phyloP scores from a whole-genome alignment of 2,329 filamentous ascomycete genomes.

The Curvularia lunata region DNA sequence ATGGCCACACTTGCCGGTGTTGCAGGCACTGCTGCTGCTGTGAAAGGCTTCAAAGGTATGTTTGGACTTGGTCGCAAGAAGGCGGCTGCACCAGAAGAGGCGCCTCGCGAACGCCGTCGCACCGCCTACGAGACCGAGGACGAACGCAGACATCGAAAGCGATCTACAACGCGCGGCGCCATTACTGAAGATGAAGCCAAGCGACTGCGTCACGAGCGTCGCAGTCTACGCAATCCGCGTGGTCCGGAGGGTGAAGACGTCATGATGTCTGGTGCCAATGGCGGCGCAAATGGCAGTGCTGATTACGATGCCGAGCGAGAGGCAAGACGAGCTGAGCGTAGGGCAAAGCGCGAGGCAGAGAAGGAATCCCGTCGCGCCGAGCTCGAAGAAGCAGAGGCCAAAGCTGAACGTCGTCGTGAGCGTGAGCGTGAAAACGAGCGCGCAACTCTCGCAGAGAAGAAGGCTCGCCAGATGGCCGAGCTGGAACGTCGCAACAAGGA shows the following conservation, averaged over 20 bases:
- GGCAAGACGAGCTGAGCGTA: slow-evolving; percentile 46
- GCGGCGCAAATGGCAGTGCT: slow-evolving; percentile 36
- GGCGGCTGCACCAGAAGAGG: slow-evolving; percentile 37
- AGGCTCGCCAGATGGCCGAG: slow-evolving; percentile 46
- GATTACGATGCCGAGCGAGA: slow-evolving; percentile 47
- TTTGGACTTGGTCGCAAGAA: slow-evolving; percentile 52
- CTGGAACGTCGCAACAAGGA: slow-evolving; percentile 48
- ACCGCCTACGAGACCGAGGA: slow-evolving; percentile 47
- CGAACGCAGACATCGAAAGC: slow-evolving; percentile 47
- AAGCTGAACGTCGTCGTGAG: slow-evolving; percentile 47
- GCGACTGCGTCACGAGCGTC: slow-evolving; percentile 46
- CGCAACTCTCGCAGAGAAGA: slow-evolving; percentile 45
- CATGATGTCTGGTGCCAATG: slow-evolving; percentile 35
- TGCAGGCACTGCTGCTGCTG: slow-evolving; percentile 49
- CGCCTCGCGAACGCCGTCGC: slow-evolving; percentile 42
- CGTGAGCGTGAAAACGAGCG: slow-evolving; percentile 46
- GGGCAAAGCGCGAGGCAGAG: slow-evolving; percentile 45
- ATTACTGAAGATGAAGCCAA: slow-evolving; percentile 48
- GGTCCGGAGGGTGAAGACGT: slow-evolving; percentile 34
- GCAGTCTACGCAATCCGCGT: slow-evolving; percentile 40
- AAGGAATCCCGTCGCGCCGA: slow-evolving; percentile 42
- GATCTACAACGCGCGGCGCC: slow-evolving; percentile 44
- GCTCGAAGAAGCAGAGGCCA: slow-evolving; percentile 46
- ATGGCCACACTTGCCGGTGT: slow-evolving; percentile 58
- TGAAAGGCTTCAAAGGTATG: slow-evolving; percentile 63